A percentile compares a stretch with the other conserved stretches of the same genome.
phyloP scores from a whole-genome alignment of 352 stramenopile genomes.

The Lagenidium giganteum region DNA sequence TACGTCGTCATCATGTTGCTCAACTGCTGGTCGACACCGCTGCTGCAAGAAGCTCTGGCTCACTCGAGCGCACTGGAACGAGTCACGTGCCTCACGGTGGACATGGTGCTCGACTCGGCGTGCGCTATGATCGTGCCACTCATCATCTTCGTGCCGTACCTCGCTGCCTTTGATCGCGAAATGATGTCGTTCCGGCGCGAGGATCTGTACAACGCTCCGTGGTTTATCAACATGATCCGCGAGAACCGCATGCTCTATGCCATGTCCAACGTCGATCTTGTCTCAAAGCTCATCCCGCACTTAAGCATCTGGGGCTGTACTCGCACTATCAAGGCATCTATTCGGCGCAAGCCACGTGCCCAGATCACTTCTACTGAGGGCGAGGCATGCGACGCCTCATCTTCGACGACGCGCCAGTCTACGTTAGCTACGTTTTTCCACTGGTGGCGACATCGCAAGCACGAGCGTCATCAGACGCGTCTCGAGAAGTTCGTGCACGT shows the following conservation, averaged over 20 bases:
- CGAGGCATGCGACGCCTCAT: no score
- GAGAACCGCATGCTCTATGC: constrained; percentile 20
- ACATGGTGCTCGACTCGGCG: constrained; percentile 10
- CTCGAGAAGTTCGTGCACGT: constrained; percentile 20
- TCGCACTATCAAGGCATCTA: constrained; percentile 11
- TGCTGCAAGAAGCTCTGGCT: constrained; percentile 16
- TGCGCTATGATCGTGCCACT: constrained; percentile 14
- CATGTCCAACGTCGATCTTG: constrained; percentile 14
- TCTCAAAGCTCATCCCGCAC: constrained; percentile 16
- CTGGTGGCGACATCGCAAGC: no score
- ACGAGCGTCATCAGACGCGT: background rate
- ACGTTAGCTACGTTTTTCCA: no score
- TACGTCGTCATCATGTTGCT: constrained; percentile 14
- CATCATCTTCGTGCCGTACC: constrained; percentile 17
- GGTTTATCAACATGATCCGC: constrained; percentile 16
- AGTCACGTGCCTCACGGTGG: constrained; percentile 12
- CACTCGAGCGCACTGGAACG: constrained; percentile 14
- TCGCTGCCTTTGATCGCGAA: constrained; percentile 9
- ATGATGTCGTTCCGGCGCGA: constrained; percentile 12
- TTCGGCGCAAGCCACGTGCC: constrained; percentile 10
- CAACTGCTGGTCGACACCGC: constrained; percentile 19
- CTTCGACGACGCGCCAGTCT: no score
- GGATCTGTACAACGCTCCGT: constrained; percentile 13
- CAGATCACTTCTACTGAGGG: no score
- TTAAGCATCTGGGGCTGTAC: constrained; percentile 17